Base-by-base conservation (phyloP, 192 early-diverging fungal genomes). In the Backusella psychrophila region DNA sequence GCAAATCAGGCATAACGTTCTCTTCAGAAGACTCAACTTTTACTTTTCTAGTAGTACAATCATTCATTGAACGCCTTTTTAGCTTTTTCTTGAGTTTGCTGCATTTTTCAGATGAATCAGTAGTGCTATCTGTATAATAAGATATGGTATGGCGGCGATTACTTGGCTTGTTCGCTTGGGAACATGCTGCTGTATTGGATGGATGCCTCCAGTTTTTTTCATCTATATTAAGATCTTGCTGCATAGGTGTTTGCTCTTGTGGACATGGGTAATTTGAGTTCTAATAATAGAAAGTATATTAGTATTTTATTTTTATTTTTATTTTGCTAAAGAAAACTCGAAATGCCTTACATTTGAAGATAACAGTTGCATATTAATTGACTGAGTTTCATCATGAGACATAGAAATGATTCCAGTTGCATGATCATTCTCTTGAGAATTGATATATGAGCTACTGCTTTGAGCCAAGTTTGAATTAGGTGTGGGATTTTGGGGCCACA, bases 201-300 rank as follows among this genome's bases (percentile, higher is more conserved):
- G 11, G 26, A 63, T 63, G 23, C 11, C 14, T 26, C 56, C 56
- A 63, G 23, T 63, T 63, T 63, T 63, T 63, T 14, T 29, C 56
- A 29, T 63, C 56, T 23, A 63, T 63, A 63, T 63, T 63, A 63
- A 29, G 56, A 12, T 29, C 56, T 29, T 63, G 56, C 29, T 63
- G 56, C 56, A 63, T 63, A 29, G 56, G 26, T 63, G 26, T 63
- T 63, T 63, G 56, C 29, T 63, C 56, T 59, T 59, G 56, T 59
- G 56, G 56, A 26, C 8, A 59, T 59, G 26, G 8, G 11, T 59
- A 59, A 59, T 59, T 59, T 19, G 21, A 59, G 4, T 59, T 59
- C 23, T 59, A 59, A 59, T 59, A 59, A 59, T 59, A 59, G 56
- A 59, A 59, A 59, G 23, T 3, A 12, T 59, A 59, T 59, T 59